Percentiles rank a stretch among this genome's conserved stretches.
These are phyloP conservation scores for Isatis lusitanica DNA, from an alignment of 441 rosid genomes.

Conservation along the genomic window DNA sequence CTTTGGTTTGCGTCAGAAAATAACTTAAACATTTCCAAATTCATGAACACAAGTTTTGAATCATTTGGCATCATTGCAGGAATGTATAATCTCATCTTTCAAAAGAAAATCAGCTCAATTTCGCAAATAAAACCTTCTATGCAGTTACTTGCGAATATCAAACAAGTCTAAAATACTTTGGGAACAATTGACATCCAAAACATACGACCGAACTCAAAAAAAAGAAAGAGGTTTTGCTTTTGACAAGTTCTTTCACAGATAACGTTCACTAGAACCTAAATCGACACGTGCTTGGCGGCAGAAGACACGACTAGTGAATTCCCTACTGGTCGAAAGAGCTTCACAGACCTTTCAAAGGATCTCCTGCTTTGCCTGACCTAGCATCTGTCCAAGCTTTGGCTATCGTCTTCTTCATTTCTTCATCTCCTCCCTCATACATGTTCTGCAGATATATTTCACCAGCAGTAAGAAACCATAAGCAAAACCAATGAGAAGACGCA, in stretches of 20 bases:
- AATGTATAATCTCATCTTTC: background rate
- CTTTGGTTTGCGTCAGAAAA: background rate
- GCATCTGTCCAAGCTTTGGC: slow-evolving; percentile 99
- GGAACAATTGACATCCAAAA: background rate
- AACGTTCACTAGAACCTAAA: background rate
- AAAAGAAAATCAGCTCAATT: background rate
- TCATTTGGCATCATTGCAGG: background rate
- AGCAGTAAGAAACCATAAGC: background rate
- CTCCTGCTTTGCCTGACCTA: slow-evolving; percentile 80
- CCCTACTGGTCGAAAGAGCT: background rate
- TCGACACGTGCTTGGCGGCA: background rate
- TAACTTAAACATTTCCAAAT: background rate
- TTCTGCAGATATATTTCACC: slow-evolving; percentile 46
- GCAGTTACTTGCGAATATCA: background rate
- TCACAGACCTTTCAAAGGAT: slow-evolving; percentile 54
- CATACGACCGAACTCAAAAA: background rate
- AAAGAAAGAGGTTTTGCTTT: background rate
- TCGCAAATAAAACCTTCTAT: background rate
- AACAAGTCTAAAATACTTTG: background rate
- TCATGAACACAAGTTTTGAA: background rate
- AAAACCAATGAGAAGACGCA: background rate
- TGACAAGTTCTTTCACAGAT: background rate
- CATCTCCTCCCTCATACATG: slow-evolving; percentile 94
- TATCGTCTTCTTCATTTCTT: slow-evolving; percentile 86
- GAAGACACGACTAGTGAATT: background rate